Percentiles rank a stretch among this genome's conserved stretches.
Conservation (phyloP, 345 rosid species). For the Sisymbrium irio region DNA sequence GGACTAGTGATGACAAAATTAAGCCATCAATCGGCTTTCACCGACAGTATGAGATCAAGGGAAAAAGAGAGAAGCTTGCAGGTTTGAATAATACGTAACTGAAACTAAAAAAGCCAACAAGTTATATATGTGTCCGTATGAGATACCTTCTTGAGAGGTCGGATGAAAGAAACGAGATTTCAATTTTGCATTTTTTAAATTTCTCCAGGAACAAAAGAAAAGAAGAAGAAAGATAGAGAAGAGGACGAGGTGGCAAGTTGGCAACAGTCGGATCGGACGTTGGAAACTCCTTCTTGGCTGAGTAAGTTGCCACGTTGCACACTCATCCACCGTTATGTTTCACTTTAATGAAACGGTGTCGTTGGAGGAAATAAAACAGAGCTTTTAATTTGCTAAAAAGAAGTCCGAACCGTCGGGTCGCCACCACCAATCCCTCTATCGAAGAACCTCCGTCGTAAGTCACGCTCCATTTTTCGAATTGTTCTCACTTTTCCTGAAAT, state of each 20-base stretch:
- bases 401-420: background rate
- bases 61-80: background rate
- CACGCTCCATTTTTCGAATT: background rate
- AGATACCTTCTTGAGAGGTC: constrained; percentile 15
- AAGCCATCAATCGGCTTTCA: background rate
- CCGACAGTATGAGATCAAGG: background rate
- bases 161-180: constrained; percentile 18
- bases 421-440: background rate
- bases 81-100: background rate
- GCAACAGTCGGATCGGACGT: constrained; percentile 36
- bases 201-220: background rate
- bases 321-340: constrained; percentile 23
- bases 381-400: background rate
- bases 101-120: background rate
- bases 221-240: background rate
- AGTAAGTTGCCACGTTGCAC: constrained; percentile 19
- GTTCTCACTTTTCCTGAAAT: background rate
- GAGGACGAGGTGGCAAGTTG: no score
- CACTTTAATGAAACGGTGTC: background rate
- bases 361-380: background rate
- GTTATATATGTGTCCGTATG: background rate
- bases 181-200: background rate
- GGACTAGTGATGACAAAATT: background rate
- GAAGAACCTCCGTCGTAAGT: constrained; percentile 26
- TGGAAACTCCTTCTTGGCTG: constrained; percentile 19